These are phyloP conservation scores for Debaryomyces subglobosus DNA, from an alignment of 1,139 yeast genomes.

Conservation along the genomic window DNA sequence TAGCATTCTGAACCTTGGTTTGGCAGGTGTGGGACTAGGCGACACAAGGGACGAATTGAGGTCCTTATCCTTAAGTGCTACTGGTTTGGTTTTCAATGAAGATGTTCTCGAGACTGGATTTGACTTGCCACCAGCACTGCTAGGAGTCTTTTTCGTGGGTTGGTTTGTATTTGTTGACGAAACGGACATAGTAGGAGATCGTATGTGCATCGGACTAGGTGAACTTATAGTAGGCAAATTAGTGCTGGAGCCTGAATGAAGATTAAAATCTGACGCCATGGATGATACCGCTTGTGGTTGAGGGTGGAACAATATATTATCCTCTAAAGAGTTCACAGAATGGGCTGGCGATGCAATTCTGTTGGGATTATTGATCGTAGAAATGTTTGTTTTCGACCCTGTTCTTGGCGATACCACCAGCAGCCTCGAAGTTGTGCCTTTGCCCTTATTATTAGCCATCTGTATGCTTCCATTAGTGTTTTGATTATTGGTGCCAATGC, in stretches of 20 bases:
- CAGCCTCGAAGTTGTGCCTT: not conserved
- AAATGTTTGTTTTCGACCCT: constrained; percentile 17
- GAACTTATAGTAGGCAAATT: constrained; percentile 11
- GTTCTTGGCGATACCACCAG: constrained; percentile 18
- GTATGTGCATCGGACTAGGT: constrained; percentile 2
- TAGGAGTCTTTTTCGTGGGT: constrained; percentile 6
- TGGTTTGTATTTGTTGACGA: constrained; percentile 17
- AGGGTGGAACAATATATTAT: constrained; percentile 9
- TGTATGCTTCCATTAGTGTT: too few species aligned
- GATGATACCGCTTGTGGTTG: constrained; percentile 8
- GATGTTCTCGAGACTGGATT: constrained; percentile 17
- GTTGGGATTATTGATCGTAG: constrained; percentile 7
- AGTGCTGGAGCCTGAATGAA: constrained; percentile 3
- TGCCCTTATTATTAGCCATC: not conserved
- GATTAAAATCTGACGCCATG: constrained; percentile 6
- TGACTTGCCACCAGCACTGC: constrained; percentile 9
- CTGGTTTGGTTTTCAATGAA: constrained; percentile 11
- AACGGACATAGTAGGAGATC: constrained; percentile 18
- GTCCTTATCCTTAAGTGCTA: constrained; percentile 11
- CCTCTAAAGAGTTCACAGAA: constrained; percentile 15
- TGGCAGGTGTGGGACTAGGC: constrained; percentile 14
- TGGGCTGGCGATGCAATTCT: constrained; percentile 16
- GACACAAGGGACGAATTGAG: constrained; percentile 10
- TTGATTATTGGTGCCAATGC: not conserved
- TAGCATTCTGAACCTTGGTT: constrained; percentile 53